Base-by-base conservation (phyloP, 208 protist genomes). In the Polymyxa betae region DNA sequence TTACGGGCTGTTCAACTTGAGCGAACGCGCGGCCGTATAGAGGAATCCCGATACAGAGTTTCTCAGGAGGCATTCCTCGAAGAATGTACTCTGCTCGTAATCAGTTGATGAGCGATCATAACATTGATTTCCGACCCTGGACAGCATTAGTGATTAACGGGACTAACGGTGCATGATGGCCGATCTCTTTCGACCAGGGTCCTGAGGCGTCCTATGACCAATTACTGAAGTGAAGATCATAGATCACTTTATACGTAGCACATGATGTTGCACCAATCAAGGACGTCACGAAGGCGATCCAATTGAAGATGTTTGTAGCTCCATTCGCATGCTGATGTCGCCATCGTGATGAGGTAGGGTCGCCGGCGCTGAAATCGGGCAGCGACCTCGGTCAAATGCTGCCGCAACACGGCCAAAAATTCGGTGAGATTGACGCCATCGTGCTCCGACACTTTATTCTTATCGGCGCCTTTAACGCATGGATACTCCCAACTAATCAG, bases 131-230 rank as follows among this genome's bases (percentile, higher is more conserved):
- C n/a, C 16, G 35, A 82, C 72, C 72, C 35, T 82, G 5, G 5
- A 82, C 72, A 20, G 72, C 72, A 43, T 82, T 43, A 20, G n/a
- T 20, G 40, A 82, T 82, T 35, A 82, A 82, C 35, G 72, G 72
- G n/a, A 5, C 10, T n/a, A 82, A 82, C 16, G 72, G 35, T 16
- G 72, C 72, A 82, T 82, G 72, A n/a, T 82, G 72, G 12, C n/a
- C 72, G 5, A n/a, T 82, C n/a, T 5, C n/a, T 45, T 5, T n/a
- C n/a, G 72, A 82, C 72, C 72, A 82, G 5, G 72, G 40, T 35
- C 72, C 72, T 16, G n/a, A 82, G n/a, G 72, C 72, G 35, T 82
- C 72, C 72, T 82, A 82, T 82, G 16, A 35, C 35, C 5, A 5
- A 20, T 35, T 20, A n/a, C 35, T 82, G 16, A 20, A 82, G 16